phyloP scores from a whole-genome alignment of 108 stramenopile genomes.

The Aurantiochytrium sp. region DNA sequence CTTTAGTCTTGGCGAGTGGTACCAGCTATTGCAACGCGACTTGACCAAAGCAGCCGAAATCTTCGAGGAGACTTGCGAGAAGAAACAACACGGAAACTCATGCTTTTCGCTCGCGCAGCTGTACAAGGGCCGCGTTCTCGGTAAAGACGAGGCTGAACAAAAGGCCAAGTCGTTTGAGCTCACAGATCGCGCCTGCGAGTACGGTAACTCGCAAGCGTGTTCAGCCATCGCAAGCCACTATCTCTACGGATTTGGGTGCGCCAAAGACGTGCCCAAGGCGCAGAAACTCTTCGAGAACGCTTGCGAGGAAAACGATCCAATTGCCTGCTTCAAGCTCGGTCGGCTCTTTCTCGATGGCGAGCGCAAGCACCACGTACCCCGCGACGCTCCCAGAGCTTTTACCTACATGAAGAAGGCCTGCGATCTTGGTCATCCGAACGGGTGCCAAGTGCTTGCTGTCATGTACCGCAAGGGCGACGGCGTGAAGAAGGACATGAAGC shows the following conservation, averaged over 20 bases:
- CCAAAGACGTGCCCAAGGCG: not conserved
- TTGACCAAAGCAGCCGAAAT: not conserved
- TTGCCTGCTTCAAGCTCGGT: not conserved
- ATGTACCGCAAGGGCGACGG: conserved; percentile 12
- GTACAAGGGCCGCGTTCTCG: not conserved
- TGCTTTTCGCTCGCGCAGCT: not conserved
- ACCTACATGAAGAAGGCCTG: not conserved
- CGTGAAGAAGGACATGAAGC: not conserved
- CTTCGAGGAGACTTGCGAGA: not conserved
- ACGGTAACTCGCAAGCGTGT: not conserved
- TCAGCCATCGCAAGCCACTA: not conserved
- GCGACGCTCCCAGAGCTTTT: not conserved
- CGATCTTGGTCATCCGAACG: conserved; percentile 1
- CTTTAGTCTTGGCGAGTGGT: not conserved
- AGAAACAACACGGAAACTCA: not conserved
- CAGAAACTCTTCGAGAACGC: not conserved
- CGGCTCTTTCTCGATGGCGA: conserved; percentile 2
- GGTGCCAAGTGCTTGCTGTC: not conserved
- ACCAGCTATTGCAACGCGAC: not conserved
- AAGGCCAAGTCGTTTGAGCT: conserved; percentile 12
- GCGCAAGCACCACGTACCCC: not conserved
- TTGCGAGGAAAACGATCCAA: not conserved
- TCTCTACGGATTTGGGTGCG: not conserved
- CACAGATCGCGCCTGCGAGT: not conserved
- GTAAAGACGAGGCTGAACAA: not conserved